Percentiles rank a stretch among this genome's conserved stretches.
Evolutionary conservation across 1,284 basidiomycete genomes (phyloP).

Genomic region (Apiotrichum gamsii): DNA sequence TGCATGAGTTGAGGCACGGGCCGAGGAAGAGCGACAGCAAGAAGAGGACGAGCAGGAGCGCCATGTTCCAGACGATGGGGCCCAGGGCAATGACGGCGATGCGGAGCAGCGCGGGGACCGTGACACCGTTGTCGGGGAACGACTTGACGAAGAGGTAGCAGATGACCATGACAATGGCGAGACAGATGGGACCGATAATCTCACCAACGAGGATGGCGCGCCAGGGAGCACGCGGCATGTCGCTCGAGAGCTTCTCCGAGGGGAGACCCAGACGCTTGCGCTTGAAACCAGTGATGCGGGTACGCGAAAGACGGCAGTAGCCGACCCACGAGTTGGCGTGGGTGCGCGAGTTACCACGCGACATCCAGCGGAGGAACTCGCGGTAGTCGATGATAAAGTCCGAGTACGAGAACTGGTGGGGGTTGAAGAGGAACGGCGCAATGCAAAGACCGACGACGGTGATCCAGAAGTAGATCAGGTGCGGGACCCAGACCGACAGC

Average conservation of each 20-base stretch:
- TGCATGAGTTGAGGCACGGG: constrained; percentile 69
- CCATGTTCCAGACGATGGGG: constrained; percentile 93
- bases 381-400: constrained; percentile 96
- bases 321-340: constrained; percentile 97
- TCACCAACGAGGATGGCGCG: constrained; percentile 80
- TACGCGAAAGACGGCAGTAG: constrained; percentile 87
- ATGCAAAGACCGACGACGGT: constrained; percentile 80
- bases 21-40: constrained; percentile 86
- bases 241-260: constrained; percentile 87
- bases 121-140: constrained; percentile 58
- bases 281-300: constrained; percentile 96
- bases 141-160: constrained; percentile 68
- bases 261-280: constrained; percentile 90
- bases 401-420: constrained; percentile 89
- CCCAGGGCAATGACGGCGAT: constrained; percentile 90
- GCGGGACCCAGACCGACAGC: constrained; percentile 78
- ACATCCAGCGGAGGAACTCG: constrained; percentile 97
- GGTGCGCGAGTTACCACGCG: constrained; percentile 88
- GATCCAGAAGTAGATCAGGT: constrained; percentile 93
- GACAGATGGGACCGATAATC: constrained; percentile 72
- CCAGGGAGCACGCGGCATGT: constrained; percentile 85
- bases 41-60: constrained; percentile 77
- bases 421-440: constrained; percentile 93
- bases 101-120: constrained; percentile 70
- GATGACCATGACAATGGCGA: constrained; percentile 77